Evolutionary conservation across 78 protist genomes (phyloP), one percentile per base, ranked within the genome.

Genomic region (Dictyostelium intermedium): DNA sequence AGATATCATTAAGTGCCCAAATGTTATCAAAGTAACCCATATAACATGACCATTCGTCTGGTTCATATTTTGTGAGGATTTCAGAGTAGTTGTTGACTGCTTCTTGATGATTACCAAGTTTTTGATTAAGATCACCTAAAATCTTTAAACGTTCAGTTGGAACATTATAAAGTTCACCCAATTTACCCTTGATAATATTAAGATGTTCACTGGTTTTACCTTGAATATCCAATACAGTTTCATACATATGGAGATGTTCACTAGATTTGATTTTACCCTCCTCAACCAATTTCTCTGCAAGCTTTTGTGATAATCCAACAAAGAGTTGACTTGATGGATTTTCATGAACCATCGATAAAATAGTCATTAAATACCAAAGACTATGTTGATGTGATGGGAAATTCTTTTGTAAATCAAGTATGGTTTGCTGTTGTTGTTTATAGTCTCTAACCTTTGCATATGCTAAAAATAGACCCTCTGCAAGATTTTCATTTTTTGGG

Each of bases 1-100:
- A 20, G n/a, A 13, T 35, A 37, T 41, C 85, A 6, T 80, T 76
- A 2, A 89, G 18, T 32, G 34, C 13, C 79, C 84, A 76, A 30
- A 80, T 30, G 5, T 53, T 6, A 69, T 89, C 79, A 16, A 89
- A 70, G 35, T 89, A 89, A 7, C 94, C 94, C 23, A 89, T 78
- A 50, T 69, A 89, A 37, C 94, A 89, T 25, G 94, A 89, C 94
- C 94, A 89, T 70, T 89, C 94, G 32, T 89, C 94, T 2, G 80
- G 85, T 70, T 89, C 94, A 80, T 66, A 89, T 14, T 80, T 78
- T 80, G 87, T 34, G n/a, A 89, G 53, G 50, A 89, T 89, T 16
- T 89, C 94, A 43, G 72, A 43, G 27, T 50, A 89, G 20, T 45
- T 23, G 3, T 89, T 85, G 7, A 74, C 61, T 4, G 94, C 85